Evolutionary conservation across 768 basidiomycete genomes (phyloP).

Genomic region (Suillus spraguei): DNA sequence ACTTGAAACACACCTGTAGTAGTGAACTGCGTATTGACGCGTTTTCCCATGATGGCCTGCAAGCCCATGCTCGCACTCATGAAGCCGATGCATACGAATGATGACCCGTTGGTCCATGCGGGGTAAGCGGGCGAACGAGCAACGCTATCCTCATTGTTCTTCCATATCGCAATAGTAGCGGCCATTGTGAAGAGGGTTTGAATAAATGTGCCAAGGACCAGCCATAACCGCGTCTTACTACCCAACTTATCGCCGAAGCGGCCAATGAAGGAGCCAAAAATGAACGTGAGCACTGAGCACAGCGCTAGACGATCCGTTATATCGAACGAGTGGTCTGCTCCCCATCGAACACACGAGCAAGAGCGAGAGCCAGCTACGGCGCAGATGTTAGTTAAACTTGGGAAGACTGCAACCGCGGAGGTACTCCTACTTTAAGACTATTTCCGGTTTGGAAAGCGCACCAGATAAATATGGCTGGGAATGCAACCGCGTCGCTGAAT

Average conservation of each 20-base stretch:
- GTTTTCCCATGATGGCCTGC: conserved; percentile 88
- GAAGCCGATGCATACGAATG: conserved; percentile 75
- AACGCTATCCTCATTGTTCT: conserved; percentile 59
- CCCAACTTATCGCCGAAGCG: conserved; percentile 84
- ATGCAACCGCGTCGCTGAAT: conserved; percentile 66
- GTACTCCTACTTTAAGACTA: conserved; percentile 56
- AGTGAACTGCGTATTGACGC: conserved; percentile 77
- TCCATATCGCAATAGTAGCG: conserved; percentile 71
- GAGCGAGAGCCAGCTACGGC: conserved; percentile 69
- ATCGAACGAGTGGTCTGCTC: conserved; percentile 66
- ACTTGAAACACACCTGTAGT: conserved; percentile 59
- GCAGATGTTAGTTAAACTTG: not conserved
- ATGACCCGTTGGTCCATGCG: conserved; percentile 66
- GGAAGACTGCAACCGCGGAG: too few species aligned
- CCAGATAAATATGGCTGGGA: conserved; percentile 83
- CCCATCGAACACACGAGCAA: conserved; percentile 76
- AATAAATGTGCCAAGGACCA: conserved; percentile 67
- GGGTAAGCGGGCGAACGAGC: conserved; percentile 59
- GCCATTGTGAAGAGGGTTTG: conserved; percentile 80
- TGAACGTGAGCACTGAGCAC: conserved; percentile 77
- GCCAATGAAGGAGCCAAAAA: conserved; percentile 75
- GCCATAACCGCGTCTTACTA: conserved; percentile 71
- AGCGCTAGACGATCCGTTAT: conserved; percentile 84
- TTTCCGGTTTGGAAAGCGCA: conserved; percentile 87
- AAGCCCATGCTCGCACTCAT: conserved; percentile 82